Evolutionary conservation across 768 basidiomycete genomes (phyloP), one percentile per base, ranked within the genome.

Genomic region (Lanmaoa pseudosensibilis): DNA sequence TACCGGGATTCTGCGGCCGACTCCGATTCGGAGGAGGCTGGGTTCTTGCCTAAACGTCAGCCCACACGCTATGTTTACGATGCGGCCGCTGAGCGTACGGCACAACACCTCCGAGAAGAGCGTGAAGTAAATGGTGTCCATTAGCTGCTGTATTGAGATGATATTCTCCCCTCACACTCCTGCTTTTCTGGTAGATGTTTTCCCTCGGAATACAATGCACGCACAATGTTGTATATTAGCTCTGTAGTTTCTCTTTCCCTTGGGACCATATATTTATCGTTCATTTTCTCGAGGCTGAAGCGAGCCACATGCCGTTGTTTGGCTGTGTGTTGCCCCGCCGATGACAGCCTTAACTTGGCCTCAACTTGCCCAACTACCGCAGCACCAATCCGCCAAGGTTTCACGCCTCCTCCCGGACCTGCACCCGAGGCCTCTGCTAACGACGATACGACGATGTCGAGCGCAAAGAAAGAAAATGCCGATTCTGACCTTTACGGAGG

Each of bases 1-100:
- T 54, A 59, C 71, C 55, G 76, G 65, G 68, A 70, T 67, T 50
- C 70, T 61, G 50, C 55, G 5, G 52, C 69, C 13, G 81, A 84
- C 41, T 81, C 79, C 27, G 85, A 85, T 46, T 77, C 77, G 11
- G 84, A 84, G 23, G 80, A 82, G 18, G 44, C 47, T 38, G 55
- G 62, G 55, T 16, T 73, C 70, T 64, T 70, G 70, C 38, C 69
- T 30, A 65, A 64, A 59, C 81, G 80, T 46, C 79, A 73, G 19
- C 82, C 84, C 3, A 78, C 84, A 25, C 81, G 81, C 15, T 94
- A 88, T 72, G 92, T 89, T n/a, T 97, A 97, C 69, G 94, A 97
- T 68, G 94, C 94, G 0, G 92, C 87, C 6, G 92, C 92, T 25
- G 93, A 96, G 70, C 82, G 90, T 59, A 83, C 84, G 50, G 76